Evolutionary conservation across 805 yeast species (phyloP).

Genomic region (Metschnikowia santaceciliae): DNA sequence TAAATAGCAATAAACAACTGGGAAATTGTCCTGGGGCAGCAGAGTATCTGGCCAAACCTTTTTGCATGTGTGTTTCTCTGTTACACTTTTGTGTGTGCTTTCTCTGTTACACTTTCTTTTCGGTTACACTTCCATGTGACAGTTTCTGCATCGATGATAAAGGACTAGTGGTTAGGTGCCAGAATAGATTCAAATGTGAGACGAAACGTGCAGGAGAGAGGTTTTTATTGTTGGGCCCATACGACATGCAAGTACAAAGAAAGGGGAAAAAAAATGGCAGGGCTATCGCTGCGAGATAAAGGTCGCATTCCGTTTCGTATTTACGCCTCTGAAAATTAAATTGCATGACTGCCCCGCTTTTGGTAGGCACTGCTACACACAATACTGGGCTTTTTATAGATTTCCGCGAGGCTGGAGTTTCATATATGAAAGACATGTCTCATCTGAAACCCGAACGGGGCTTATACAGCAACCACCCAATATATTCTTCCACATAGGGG

Average conservation of each 20-base stretch:
- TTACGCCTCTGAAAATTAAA: too few species aligned
- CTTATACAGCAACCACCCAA: too few species aligned
- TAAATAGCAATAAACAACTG: constrained; percentile 4
- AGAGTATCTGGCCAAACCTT: background rate
- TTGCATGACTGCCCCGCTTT: too few species aligned
- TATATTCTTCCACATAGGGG: too few species aligned
- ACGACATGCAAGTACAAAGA: background rate
- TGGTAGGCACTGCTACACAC: too few species aligned
- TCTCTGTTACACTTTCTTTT: too few species aligned
- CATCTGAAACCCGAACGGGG: background rate
- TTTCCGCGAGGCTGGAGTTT: background rate
- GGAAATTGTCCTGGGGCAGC: background rate
- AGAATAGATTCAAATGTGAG: background rate
- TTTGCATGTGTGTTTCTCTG: too few species aligned
- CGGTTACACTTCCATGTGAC: background rate
- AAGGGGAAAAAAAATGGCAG: background rate
- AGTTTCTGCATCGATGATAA: background rate
- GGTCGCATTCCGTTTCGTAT: too few species aligned
- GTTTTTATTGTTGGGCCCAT: background rate
- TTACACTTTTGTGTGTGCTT: too few species aligned
- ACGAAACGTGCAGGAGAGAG: background rate
- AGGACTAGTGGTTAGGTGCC: too few species aligned
- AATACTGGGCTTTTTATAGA: background rate
- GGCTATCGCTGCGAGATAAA: too few species aligned
- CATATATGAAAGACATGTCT: background rate